These are phyloP conservation scores for Cylindrotheca fusiformis DNA, from an alignment of 108 stramenopile genomes.

Conservation along the genomic window DNA sequence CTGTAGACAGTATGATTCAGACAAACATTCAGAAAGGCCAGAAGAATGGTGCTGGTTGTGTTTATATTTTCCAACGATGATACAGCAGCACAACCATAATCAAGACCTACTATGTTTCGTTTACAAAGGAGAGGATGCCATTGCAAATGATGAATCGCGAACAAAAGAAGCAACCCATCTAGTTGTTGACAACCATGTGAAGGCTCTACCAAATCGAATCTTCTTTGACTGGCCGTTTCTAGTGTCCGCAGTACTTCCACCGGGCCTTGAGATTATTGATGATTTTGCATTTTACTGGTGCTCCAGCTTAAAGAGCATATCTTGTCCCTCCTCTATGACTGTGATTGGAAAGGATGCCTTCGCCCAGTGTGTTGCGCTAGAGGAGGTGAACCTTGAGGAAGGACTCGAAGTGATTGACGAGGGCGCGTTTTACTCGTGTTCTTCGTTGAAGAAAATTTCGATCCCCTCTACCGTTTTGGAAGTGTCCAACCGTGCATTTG, in stretches of 20 bases:
- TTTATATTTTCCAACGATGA: too few relatives aligned
- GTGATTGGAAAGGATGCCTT: neutral
- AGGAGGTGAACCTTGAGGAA: neutral
- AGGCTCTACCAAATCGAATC: too few relatives aligned
- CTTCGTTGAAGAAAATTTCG: neutral
- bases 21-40: too few relatives aligned
- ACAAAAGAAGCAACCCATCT: too few relatives aligned
- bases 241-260: neutral
- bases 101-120: too few relatives aligned
- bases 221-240: neutral
- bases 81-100: too few relatives aligned
- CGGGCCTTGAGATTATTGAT: neutral
- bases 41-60: too few relatives aligned
- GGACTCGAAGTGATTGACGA: neutral
- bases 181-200: too few relatives aligned
- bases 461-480: neutral
- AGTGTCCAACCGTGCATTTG: neutral
- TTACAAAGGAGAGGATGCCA: too few relatives aligned
- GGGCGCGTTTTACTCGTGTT: neutral
- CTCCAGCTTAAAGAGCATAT: neutral
- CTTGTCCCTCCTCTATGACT: neutral
- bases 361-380: neutral
- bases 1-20: too few relatives aligned
- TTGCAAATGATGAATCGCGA: too few relatives aligned
- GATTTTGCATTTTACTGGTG: neutral